Evolutionary conservation across 352 stramenopile species (phyloP), one percentile per base, ranked within the genome.

Genomic region (Phytopythium chamaehyphon): DNA sequence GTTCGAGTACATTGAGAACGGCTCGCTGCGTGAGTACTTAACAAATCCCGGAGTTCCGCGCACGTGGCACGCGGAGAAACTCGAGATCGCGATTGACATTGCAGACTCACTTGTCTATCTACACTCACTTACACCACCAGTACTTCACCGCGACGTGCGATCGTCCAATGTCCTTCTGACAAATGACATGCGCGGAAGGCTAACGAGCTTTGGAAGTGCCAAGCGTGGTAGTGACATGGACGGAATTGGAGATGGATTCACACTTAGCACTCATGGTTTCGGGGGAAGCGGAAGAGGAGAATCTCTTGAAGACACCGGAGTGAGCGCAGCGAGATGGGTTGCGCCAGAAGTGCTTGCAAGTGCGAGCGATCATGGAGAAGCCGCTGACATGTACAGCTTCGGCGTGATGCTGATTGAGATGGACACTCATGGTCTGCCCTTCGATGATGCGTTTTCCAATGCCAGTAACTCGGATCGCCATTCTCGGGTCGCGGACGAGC

Each of bases 1-100:
- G 3, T 83, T 78, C 44, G 73, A 88, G 57, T 86, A 81, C 56
- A 68, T 83, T 64, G 64, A 74, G 26, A 65, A 69, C 39, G 73
- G 72, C 24, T 74, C 76, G 42, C 44, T 88, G 38, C 56, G 61
- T 6, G 60, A 59, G 10, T 73, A 76, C 33, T 48, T 87, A 23
- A 47, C 57, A 12, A 59, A 51, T 12, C 53, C 53, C 5, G 43
- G 51, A 3, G 59, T 60, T 12, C 45, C 55, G 12, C 54, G 45
- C 38, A 45, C 65, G 18, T 88, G 73, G 73, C 64, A 60, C 2
- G 23, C 59, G 6, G 48, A 66, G n/a, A 64, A 69, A 1, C 51
- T 69, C 51, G 52, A 69, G 47, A 55, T 81, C 28, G 72, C 70
- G 4, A 56, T 76, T 23, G 71, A 79, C 35, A 54, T 85, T 39